These are phyloP conservation scores for Glycine tomentella DNA, from an alignment of 306 rosid genomes.

Conservation along the genomic window DNA sequence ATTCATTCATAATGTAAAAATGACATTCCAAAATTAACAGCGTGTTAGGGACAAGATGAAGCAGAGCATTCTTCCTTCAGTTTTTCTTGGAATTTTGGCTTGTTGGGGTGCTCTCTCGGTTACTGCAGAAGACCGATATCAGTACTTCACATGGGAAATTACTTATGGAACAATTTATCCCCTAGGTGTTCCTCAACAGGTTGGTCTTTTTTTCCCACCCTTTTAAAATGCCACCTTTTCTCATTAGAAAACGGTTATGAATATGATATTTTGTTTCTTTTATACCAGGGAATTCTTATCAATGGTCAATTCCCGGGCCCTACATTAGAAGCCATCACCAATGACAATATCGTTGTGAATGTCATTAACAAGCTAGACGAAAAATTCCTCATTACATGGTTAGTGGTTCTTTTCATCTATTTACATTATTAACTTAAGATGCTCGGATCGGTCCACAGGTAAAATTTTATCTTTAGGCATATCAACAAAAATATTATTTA, in stretches of 20 bases:
- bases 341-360: constrained; percentile 72
- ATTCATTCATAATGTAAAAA: not conserved
- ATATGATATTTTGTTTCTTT: not conserved
- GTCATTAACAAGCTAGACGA: constrained; percentile 80
- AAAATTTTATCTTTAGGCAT: too few relatives aligned
- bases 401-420: constrained; percentile 28
- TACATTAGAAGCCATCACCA: constrained; percentile 72
- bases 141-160: constrained; percentile 66
- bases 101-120: constrained; percentile 56
- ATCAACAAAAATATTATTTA: too few relatives aligned
- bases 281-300: constrained; percentile 75
- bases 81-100: constrained; percentile 58
- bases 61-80: constrained; percentile 43
- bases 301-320: constrained; percentile 97
- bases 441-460: not conserved
- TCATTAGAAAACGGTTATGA: not conserved
- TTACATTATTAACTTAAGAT: not conserved
- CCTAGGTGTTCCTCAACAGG: constrained; percentile 79
- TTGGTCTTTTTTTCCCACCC: constrained; percentile 15
- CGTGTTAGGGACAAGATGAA: constrained; percentile 50
- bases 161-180: constrained; percentile 74
- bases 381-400: constrained; percentile 91
- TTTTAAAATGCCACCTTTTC: not conserved
- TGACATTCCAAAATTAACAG: too few relatives aligned
- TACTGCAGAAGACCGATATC: constrained; percentile 74